phyloP scores from a whole-genome alignment of 2,329 filamentous ascomycete species.

The Trichoderma semiorbis region DNA sequence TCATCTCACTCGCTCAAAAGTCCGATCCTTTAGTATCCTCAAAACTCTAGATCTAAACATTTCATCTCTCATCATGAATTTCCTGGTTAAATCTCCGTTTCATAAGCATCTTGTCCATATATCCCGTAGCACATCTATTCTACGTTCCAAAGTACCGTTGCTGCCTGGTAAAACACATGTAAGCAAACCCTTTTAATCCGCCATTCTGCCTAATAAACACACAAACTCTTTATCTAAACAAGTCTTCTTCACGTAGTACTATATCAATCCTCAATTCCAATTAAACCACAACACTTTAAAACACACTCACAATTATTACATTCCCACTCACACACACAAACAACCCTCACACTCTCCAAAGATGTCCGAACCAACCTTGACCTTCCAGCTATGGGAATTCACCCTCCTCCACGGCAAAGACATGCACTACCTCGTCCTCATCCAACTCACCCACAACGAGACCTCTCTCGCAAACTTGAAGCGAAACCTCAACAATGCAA shows the following conservation, averaged over 20 bases:
- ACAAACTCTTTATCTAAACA: neutral
- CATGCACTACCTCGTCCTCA: neutral
- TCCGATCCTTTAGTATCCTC: neutral
- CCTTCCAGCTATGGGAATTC: neutral
- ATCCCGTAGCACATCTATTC: neutral
- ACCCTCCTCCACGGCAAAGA: neutral
- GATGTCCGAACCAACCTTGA: neutral
- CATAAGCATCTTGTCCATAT: neutral
- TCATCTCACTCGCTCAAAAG: neutral
- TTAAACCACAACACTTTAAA: neutral
- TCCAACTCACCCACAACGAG: neutral
- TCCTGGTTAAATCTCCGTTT: neutral
- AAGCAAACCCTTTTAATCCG: neutral
- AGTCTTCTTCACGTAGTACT: neutral
- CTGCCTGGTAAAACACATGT: neutral
- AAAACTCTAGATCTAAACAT: neutral
- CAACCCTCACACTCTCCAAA: neutral
- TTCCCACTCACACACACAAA: neutral
- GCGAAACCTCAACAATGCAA: neutral
- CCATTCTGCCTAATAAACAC: neutral
- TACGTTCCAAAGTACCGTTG: neutral
- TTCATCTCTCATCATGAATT: neutral
- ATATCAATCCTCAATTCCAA: neutral
- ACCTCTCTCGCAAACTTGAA: neutral
- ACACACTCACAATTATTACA: neutral